Conservation (phyloP, 179 eudicot genomes). For the Carnegiea gigantea region DNA sequence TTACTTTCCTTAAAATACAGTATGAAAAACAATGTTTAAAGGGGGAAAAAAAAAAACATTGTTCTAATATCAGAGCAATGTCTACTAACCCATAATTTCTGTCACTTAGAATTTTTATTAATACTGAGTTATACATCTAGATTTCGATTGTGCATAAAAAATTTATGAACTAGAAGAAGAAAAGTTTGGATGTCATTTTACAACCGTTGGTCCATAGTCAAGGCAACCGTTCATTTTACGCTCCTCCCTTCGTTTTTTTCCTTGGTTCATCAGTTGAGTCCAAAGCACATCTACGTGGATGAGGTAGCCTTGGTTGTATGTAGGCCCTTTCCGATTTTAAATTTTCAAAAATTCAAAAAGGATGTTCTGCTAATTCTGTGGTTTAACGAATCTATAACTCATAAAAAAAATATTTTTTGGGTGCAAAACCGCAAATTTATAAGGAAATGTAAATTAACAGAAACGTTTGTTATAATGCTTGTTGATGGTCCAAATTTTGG, state of each 20-base stretch:
- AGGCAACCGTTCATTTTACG: background rate
- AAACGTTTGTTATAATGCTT: background rate
- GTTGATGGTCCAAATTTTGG: background rate
- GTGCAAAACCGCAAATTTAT: too few relatives aligned
- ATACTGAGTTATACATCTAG: too few relatives aligned
- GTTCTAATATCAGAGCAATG: too few relatives aligned
- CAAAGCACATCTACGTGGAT: background rate
- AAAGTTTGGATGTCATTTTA: background rate
- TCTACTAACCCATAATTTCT: too few relatives aligned
- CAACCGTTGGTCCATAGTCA: slow-evolving; percentile 1
- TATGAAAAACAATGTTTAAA: too few relatives aligned
- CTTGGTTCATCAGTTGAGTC: background rate
- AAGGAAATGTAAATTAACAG: too few relatives aligned
- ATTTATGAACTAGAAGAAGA: too few relatives aligned
- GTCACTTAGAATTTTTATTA: too few relatives aligned
- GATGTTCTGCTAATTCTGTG: background rate
- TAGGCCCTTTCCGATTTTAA: background rate
- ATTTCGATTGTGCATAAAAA: too few relatives aligned
- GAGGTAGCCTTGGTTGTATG: background rate
- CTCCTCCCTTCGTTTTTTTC: background rate
- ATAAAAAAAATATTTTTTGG: background rate
- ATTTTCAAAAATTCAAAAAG: background rate
- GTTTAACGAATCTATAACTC: background rate
- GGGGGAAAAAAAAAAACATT: too few relatives aligned
- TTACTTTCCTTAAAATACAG: too few relatives aligned